Percentiles rank a stretch among this genome's conserved stretches.
phyloP scores from a whole-genome alignment of 78 protist genomes.

The Isochrysis galbana region DNA sequence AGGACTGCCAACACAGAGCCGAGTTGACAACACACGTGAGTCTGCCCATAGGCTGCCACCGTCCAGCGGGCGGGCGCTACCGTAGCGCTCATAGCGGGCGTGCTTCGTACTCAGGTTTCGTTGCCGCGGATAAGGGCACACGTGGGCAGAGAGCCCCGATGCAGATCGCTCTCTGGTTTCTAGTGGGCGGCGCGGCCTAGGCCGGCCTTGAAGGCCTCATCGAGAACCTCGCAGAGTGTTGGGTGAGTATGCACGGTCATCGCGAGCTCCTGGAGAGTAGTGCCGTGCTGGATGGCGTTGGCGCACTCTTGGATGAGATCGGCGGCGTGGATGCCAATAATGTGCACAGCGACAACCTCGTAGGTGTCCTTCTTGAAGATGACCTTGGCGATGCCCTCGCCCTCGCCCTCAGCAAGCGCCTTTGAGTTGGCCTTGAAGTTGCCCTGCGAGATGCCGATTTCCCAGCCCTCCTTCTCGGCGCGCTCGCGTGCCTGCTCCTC shows the following conservation, averaged over 20 bases:
- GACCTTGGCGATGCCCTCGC: slow-evolving; percentile 40
- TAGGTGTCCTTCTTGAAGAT: background rate
- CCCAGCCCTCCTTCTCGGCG: background rate
- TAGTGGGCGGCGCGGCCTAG: slow-evolving; percentile 6
- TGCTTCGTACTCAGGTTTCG: too few relatives aligned
- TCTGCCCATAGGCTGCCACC: too few relatives aligned
- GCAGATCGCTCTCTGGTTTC: too few relatives aligned
- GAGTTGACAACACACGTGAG: too few relatives aligned
- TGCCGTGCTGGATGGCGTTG: slow-evolving; percentile 35
- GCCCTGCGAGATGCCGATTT: slow-evolving; percentile 11
- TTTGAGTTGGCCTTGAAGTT: slow-evolving; percentile 38
- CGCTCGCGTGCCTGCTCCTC: slow-evolving; percentile 27
- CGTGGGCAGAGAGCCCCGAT: too few relatives aligned
- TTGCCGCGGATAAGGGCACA: too few relatives aligned
- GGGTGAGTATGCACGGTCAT: slow-evolving; percentile 45
- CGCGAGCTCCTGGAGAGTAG: slow-evolving; percentile 25
- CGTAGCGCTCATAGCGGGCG: too few relatives aligned
- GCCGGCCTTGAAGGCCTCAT: slow-evolving; percentile 31
- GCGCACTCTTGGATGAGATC: slow-evolving; percentile 54
- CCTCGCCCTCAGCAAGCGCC: slow-evolving; percentile 27
- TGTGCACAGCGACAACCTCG: slow-evolving; percentile 45
- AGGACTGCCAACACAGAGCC: too few relatives aligned
- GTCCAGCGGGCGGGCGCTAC: too few relatives aligned
- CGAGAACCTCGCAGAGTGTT: slow-evolving; percentile 37
- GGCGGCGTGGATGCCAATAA: slow-evolving; percentile 44